Percentiles rank a stretch among this genome's conserved stretches.
phyloP scores from a whole-genome alignment of 306 rosid species.

The Delonix regia region DNA sequence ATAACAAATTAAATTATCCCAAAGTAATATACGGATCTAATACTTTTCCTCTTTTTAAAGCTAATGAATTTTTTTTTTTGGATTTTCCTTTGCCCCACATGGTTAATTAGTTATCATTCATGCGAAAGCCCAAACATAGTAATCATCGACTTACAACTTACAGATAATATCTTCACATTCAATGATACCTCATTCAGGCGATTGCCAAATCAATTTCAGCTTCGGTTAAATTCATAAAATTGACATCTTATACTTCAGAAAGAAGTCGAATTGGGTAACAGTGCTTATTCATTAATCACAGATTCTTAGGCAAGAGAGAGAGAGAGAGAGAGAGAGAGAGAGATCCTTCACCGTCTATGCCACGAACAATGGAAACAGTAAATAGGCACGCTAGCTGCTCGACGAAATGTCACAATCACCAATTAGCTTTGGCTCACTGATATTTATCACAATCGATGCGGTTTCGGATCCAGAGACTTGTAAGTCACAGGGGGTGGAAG shows the following conservation, averaged over 20 bases:
- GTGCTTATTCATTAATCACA: neutral
- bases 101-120: no score
- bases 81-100: no score
- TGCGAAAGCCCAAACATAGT: no score
- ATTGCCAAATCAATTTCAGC: neutral
- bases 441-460: constrained; percentile 24
- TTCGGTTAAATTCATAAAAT: no score
- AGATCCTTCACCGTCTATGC: neutral
- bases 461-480: constrained; percentile 27
- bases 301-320: neutral
- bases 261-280: neutral
- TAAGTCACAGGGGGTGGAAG: constrained; percentile 39
- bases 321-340: neutral
- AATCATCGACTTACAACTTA: no score
- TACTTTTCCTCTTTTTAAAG: no score
- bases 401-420: no score
- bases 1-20: no score
- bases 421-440: neutral
- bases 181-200: no score
- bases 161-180: neutral
- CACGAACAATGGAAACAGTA: neutral
- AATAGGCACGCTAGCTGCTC: neutral
- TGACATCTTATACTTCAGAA: neutral
- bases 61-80: neutral
- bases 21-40: no score